phyloP scores from a whole-genome alignment of 495 filamentous ascomycete genomes.

The Aspergillus ostianus region DNA sequence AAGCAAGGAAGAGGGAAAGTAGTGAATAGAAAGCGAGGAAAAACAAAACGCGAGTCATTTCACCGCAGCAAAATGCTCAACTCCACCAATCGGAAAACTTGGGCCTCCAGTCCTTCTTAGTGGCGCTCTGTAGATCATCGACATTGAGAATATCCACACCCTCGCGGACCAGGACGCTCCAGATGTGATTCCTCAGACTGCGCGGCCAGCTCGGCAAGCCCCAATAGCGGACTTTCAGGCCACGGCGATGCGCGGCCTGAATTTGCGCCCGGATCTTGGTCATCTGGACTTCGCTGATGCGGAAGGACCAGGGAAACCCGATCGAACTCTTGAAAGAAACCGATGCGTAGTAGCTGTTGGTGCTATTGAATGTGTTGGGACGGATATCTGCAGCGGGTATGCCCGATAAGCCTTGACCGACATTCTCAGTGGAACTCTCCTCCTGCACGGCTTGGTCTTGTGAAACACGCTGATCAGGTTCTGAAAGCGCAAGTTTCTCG shows the following conservation, averaged over 20 bases:
- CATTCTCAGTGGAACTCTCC: slow-evolving; percentile 13
- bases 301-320: slow-evolving; percentile 40
- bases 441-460: not conserved
- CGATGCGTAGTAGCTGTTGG: slow-evolving; percentile 48
- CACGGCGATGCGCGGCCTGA: slow-evolving; percentile 63
- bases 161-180: slow-evolving; percentile 68
- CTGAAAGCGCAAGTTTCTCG: not conserved
- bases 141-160: slow-evolving; percentile 77
- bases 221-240: slow-evolving; percentile 78
- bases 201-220: slow-evolving; percentile 74
- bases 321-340: slow-evolving; percentile 44
- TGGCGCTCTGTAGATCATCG: slow-evolving; percentile 65
- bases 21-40: slow-evolving; percentile 1
- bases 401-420: slow-evolving; percentile 39
- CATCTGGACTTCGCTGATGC: slow-evolving; percentile 52
- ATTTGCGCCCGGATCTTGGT: slow-evolving; percentile 62
- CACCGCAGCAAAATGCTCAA: slow-evolving; percentile 7
- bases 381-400: slow-evolving; percentile 32
- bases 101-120: slow-evolving; percentile 44
- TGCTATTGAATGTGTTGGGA: slow-evolving; percentile 43
- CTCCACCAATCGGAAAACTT: slow-evolving; percentile 42
- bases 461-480: not conserved
- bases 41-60: slow-evolving; percentile 1
- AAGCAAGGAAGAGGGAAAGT: slow-evolving; percentile 8
- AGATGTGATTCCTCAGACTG: slow-evolving; percentile 69